Evolutionary conservation across 1,284 basidiomycete genomes (phyloP), one percentile per base, ranked within the genome.

Genomic region (Naganishia sp.): DNA sequence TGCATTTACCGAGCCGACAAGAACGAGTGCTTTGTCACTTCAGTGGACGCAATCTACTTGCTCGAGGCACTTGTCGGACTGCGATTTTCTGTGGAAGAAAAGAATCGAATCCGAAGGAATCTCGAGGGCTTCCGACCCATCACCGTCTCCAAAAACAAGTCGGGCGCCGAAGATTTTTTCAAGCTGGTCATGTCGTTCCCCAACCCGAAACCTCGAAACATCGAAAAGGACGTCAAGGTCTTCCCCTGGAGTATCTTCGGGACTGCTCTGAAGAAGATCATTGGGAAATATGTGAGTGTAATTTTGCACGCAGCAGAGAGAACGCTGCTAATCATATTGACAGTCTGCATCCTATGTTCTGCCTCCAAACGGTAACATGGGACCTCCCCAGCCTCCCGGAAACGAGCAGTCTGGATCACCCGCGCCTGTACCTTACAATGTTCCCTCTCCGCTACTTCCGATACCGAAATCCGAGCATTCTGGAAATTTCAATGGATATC

Each of bases 221-320:
- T 98, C 69, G 94, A 97, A 78, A 97, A 98, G 83, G 93, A 96
- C 74, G 85, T 98, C 76, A 98, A 98, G 80, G 93, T 97, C 2
- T 98, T 98, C 75, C 87, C 89, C n/a, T 98, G 94, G 94, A 85
- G 84, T 51, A 82, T 87, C 56, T 83, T 98, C 13, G 85, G 84
- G 6, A 85, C 87, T 67, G 92, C 93, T 0, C 80, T 98, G 67
- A 88, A 91, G 70, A 97, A 96, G 82, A 94, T 97, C 69, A 85
- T 97, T 54, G 87, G 88, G 43, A 96, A 96, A 93, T 96, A 95
- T 76, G 92, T 93, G 75, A 77, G 90, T 86, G 7, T 2, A 35
- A 41, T 54, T 17, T 18, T 39, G 23, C 21, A 15, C 9, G 49
- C 17, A 50, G 5, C 3, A 28, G 28, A 28, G 21, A n/a, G 25